Conservation (phyloP, 139 green algal species). For the Chlamydomonas applanata region DNA sequence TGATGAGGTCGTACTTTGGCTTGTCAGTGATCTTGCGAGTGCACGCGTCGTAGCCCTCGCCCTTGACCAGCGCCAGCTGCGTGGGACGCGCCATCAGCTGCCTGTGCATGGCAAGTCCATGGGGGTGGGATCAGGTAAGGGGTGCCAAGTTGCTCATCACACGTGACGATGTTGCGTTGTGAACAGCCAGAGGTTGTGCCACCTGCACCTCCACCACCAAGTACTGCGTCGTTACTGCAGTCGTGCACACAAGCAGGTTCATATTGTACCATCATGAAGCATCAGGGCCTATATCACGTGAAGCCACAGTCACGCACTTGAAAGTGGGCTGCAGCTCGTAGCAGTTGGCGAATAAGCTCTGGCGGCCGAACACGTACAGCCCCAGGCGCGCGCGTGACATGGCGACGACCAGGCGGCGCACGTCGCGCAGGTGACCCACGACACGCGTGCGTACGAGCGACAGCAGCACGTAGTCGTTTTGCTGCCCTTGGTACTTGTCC, state of each 20-base stretch:
- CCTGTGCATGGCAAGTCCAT: neutral
- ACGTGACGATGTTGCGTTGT: neutral
- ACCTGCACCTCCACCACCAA: no score
- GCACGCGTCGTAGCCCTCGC: constrained; percentile 1
- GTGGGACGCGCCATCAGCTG: constrained; percentile 77
- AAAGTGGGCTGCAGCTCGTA: constrained; percentile 89
- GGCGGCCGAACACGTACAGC: constrained; percentile 93
- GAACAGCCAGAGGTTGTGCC: no score
- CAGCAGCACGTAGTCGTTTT: constrained; percentile 97
- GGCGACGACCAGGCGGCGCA: constrained; percentile 93
- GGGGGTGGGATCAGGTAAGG: neutral
- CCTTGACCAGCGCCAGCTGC: constrained; percentile 72
- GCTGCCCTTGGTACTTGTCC: constrained; percentile 98
- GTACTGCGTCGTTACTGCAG: neutral
- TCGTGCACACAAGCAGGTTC: neutral
- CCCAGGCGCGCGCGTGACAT: constrained; percentile 90
- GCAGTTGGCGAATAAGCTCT: constrained; percentile 87
- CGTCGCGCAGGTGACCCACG: constrained; percentile 95
- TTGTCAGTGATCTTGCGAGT: neutral
- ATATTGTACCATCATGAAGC: no score
- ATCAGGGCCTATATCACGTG: neutral
- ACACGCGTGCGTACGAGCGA: constrained; percentile 86
- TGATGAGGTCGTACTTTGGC: neutral
- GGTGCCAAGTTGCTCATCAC: no score
- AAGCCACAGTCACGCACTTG: constrained; percentile 14